Base-by-base conservation (phyloP, 345 rosid species). In the Lepidium aucheri region DNA sequence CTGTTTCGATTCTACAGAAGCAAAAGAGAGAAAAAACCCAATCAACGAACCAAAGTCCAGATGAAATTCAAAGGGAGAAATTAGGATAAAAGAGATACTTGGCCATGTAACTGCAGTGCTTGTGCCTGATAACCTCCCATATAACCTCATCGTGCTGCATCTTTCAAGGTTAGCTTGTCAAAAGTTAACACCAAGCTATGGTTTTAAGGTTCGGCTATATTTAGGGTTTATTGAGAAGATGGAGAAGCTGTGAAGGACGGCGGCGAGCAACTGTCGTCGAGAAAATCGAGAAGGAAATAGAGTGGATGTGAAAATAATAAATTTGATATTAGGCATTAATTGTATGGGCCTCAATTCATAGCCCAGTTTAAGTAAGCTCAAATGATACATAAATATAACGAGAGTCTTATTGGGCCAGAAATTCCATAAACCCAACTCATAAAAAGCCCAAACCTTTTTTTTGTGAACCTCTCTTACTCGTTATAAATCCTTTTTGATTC, bases 121-220 rank as follows among this genome's bases (percentile, higher is more conserved):
- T 85, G 89, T 95, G 99, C 67, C 97, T 83, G 81, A 91, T 87
- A 36, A 89, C 94, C 58, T 91, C 94, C 97, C 97, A 95, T 79
- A 87, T 95, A 38, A 91, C 95, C 83, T 91, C 96, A 59, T 91
- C 97, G 69, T 95, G 87, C 73, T 95, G 99, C 99, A 90, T 90
- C 79, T 67, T 70, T 65, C 53, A 32, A 40, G 9, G 10, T 28
- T 28, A 28, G 1, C 7, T 5, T 1, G 32, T 28, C 1, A 28
- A 28, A 28, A 5, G 1, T 28, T 6, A 26, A 26, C 1, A 26
- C 6, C 30, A 26, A 28, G 32, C 32, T 28, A 28, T 5, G 41
- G 39, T 12, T 32, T 33, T 16, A 16, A 28, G 33, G 50, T 64
- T 66, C 11, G 6, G 51, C 2, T 13, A 41, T 16, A 7, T 12